These are phyloP conservation scores for Irpex sp. DNA, from an alignment of 1,284 basidiomycete genomes.

Conservation along the genomic window DNA sequence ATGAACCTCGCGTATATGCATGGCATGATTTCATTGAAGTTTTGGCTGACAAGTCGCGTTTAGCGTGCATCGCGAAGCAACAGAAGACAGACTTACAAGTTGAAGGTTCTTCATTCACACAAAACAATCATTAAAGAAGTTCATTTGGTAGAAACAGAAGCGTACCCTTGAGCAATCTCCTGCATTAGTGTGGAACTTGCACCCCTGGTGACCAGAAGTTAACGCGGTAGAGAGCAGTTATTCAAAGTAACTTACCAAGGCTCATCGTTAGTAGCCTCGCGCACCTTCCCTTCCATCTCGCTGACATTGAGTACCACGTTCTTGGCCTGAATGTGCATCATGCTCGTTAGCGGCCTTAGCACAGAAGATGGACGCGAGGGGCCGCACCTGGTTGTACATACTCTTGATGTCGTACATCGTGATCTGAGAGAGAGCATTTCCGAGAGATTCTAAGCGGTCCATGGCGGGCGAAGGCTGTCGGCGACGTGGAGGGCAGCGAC, in stretches of 20 bases:
- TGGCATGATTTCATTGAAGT: slow-evolving; percentile 99
- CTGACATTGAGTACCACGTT: slow-evolving; percentile 92
- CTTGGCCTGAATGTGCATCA: slow-evolving; percentile 54
- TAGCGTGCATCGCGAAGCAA: slow-evolving; percentile 52
- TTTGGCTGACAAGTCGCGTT: slow-evolving; percentile 55
- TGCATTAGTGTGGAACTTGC: slow-evolving; percentile 98
- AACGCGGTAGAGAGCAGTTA: background rate
- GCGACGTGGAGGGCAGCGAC: slow-evolving; percentile 8
- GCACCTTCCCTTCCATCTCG: slow-evolving; percentile 97
- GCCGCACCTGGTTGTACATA: slow-evolving; percentile 83
- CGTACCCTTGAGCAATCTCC: slow-evolving; percentile 94
- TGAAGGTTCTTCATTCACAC: slow-evolving; percentile 67
- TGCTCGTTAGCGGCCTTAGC: background rate
- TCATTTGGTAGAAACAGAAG: slow-evolving; percentile 14
- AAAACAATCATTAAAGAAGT: background rate
- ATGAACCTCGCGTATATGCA: slow-evolving; percentile 93
- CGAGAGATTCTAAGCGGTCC: slow-evolving; percentile 58
- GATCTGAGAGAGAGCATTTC: slow-evolving; percentile 67
- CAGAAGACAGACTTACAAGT: slow-evolving; percentile 56
- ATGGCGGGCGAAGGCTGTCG: slow-evolving; percentile 21
- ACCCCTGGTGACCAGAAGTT: slow-evolving; percentile 58
- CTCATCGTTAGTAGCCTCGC: slow-evolving; percentile 97
- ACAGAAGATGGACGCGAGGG: no score
- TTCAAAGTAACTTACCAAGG: slow-evolving; percentile 64
- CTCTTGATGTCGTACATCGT: slow-evolving; percentile 92